These are phyloP conservation scores for Dothideomycetidae sp. DNA, from an alignment of 2,329 filamentous ascomycete genomes.

Conservation along the genomic window DNA sequence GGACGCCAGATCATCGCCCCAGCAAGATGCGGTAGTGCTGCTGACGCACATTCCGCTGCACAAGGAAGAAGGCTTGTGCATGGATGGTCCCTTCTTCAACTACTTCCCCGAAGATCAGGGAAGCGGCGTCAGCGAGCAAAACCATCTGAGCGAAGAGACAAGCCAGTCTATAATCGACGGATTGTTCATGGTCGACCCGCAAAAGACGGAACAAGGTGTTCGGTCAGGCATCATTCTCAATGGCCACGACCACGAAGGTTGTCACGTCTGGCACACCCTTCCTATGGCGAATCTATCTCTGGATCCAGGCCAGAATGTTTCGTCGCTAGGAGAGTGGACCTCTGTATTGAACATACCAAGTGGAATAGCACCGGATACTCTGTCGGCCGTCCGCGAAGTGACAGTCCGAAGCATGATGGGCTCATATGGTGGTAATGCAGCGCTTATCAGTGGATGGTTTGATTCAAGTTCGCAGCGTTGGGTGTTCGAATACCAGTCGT, in stretches of 20 bases:
- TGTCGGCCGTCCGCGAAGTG: constrained; percentile 61
- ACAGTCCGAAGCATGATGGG: constrained; percentile 99
- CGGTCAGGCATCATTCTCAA: constrained; percentile 72
- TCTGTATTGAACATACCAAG: constrained; percentile 16
- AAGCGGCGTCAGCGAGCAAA: constrained; percentile 75
- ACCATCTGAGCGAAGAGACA: constrained; percentile 63
- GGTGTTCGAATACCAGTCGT: constrained; percentile 67
- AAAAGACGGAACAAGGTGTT: constrained; percentile 41
- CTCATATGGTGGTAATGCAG: constrained; percentile 81
- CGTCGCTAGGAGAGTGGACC: constrained; percentile 24
- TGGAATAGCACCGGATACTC: constrained; percentile 22
- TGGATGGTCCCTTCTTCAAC: constrained; percentile 69
- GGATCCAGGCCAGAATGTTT: constrained; percentile 25
- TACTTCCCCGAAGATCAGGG: constrained; percentile 54
- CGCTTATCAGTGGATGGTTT: constrained; percentile 80
- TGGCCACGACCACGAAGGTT: constrained; percentile 90
- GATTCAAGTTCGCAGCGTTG: constrained; percentile 59
- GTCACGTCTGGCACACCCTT: constrained; percentile 60
- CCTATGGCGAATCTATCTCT: constrained; percentile 1
- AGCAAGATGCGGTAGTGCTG: constrained; percentile 57
- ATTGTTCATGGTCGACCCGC: constrained; percentile 46
- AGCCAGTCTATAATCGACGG: constrained; percentile 63
- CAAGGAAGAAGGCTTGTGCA: constrained; percentile 69
- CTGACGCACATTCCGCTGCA: constrained; percentile 86
- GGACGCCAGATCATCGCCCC: constrained; percentile 2